A percentile compares a stretch with the other conserved stretches of the same genome.
Evolutionary conservation across 495 filamentous ascomycete species (phyloP).

Genomic region (Penicillium samsonianum): DNA sequence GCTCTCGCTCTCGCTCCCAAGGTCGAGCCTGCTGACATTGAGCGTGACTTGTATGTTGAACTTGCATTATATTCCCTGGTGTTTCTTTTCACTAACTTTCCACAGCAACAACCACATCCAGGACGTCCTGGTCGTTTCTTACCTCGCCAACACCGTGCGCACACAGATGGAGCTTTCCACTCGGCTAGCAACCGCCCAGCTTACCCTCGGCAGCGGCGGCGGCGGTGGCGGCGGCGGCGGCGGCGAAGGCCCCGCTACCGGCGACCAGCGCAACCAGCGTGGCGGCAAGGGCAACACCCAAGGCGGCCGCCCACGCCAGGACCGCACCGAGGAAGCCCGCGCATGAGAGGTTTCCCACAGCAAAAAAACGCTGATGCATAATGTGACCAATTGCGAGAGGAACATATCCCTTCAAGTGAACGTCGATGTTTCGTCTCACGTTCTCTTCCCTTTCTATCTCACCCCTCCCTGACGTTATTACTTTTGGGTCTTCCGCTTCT

Average conservation of each 20-base stretch:
- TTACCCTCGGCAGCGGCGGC: constrained; percentile 62
- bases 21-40: constrained; percentile 84
- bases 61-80: background rate
- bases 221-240: constrained; percentile 56
- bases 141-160: constrained; percentile 97
- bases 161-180: constrained; percentile 98
- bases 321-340: constrained; percentile 46
- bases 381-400: constrained; percentile 26
- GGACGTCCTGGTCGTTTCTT: constrained; percentile 94
- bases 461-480: constrained; percentile 26
- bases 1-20: constrained; percentile 89
- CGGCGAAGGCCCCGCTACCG: constrained; percentile 42
- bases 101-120: constrained; percentile 95
- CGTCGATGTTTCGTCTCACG: constrained; percentile 25
- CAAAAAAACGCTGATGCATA: constrained; percentile 29
- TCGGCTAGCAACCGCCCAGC: constrained; percentile 80
- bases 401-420: constrained; percentile 13
- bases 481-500: constrained; percentile 17
- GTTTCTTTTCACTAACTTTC: constrained; percentile 43
- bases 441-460: constrained; percentile 14
- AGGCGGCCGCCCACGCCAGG: constrained; percentile 49
- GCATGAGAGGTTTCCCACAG: constrained; percentile 32
- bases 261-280: constrained; percentile 44
- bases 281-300: constrained; percentile 45
- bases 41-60: constrained; percentile 78